Evolutionary conservation across 2,329 filamentous ascomycete species (phyloP), one percentile per base, ranked within the genome.

Genomic region (Phyllosticta citribraziliensis): DNA sequence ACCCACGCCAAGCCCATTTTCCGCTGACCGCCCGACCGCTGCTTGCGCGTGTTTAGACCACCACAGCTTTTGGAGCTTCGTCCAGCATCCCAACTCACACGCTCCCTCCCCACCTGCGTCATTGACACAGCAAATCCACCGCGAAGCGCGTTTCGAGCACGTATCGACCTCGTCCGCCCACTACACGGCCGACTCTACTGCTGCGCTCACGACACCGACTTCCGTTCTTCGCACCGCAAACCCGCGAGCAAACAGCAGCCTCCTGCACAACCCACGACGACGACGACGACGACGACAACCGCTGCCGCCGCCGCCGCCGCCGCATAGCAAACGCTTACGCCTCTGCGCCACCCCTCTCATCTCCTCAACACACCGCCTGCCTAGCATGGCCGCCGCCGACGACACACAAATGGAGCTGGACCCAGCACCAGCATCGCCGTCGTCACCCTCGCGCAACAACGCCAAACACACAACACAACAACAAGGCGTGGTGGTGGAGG

Each of bases 401-500:
- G 17, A 52, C 24, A 12, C 54, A 55, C 54, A 53, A 22, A 24
- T 27, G 52, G 24, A 22, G 19, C 17, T 47, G 1, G 52, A 61
- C 54, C 53, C 27, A n/a, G 20, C 20, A 60, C 57, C 8, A 33
- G 11, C 58, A 35, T 27, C 27, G 9, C 61, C 51, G 20, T 9
- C 52, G 56, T 62, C 56, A 47, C 61, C 56, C 55, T 58, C 55
- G 56, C 56, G n/a, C 55, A 58, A 8, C 61, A 58, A 33, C 22
- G 22, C 22, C 58, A 61, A 22, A 56, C 61, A 59, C 53, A 63
- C 53, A 25, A 50, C 22, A 27, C 54, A 50, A 24, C 53, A 24
- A 17, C 56, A 40, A 35, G 47, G n/a, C 55, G 27, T 10, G 2
- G 25, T 8, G 9, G 27, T 30, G 27, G 84, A 88, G 70, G 88